Percentiles rank a stretch among this genome's conserved stretches.
phyloP scores from a whole-genome alignment of 1,284 basidiomycete genomes.

The Ganoderma multipileum region DNA sequence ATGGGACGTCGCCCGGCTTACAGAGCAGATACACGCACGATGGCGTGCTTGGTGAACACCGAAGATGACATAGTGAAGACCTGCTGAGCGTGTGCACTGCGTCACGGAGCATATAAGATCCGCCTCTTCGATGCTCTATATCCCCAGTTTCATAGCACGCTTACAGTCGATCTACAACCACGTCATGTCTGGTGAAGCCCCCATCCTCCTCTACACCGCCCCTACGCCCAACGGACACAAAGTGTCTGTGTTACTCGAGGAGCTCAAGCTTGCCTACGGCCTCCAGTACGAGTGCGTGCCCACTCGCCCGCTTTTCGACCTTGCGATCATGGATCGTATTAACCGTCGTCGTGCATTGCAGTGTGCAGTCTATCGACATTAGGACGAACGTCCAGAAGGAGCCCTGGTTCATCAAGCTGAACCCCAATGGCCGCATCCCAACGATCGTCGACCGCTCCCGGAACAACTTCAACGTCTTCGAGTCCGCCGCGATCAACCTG shows the following conservation, averaged over 20 bases:
- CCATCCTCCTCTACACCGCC: constrained; percentile 68
- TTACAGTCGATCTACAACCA: neutral
- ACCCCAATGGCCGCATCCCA: constrained; percentile 69
- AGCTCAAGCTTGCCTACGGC: constrained; percentile 40
- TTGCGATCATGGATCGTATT: neutral
- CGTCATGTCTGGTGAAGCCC: constrained; percentile 41
- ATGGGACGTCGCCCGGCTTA: neutral
- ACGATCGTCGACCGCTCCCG: constrained; percentile 51
- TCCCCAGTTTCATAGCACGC: neutral
- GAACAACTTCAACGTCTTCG: constrained; percentile 58
- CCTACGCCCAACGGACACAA: constrained; percentile 74
- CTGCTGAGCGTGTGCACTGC: neutral
- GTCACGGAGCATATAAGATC: neutral
- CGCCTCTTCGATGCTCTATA: neutral
- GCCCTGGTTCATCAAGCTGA: constrained; percentile 61
- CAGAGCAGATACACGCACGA: neutral
- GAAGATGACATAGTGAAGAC: neutral
- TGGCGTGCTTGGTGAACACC: neutral
- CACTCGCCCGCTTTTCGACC: neutral
- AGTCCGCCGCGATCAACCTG: constrained; percentile 60
- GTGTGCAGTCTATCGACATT: constrained; percentile 45
- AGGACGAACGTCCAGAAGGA: constrained; percentile 58
- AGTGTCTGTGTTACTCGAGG: constrained; percentile 43
- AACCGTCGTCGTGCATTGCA: constrained; percentile 28
- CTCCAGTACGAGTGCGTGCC: constrained; percentile 38